Base-by-base conservation (phyloP, 768 basidiomycete genomes). In the Agrocybe pediades region DNA sequence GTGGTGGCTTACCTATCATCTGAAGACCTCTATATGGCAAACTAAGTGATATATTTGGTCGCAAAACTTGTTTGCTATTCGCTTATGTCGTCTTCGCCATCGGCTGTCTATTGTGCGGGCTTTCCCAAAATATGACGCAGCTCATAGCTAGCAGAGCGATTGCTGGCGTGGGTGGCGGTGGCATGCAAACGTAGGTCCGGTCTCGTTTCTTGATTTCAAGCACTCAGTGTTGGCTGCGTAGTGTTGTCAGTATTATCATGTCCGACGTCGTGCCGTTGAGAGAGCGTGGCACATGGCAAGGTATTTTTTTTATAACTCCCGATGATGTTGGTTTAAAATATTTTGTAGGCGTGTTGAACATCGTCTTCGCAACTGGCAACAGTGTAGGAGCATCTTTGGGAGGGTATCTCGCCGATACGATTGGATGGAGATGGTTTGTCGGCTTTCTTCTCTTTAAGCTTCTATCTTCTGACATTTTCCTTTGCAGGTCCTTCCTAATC, bases 251-350 rank as follows among this genome's bases (percentile, higher is more conserved):
- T 49, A 87, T 88, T 51, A 79, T 87, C 30, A 76, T 87, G 67
- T 85, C 84, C 3, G 87, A 87, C 57, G 71, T 87, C 16, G 80
- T 86, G 1, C 83, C 86, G 0, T 71, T 87, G 42, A 75, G 85
- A 1, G 75, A 75, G 20, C 73, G 86, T 46, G 87, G 87, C 20
- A 86, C 84, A n/a, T 86, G 84, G 80, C 86, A 87, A 79, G 86
- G 84, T 77, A 36, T 8, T 26, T 9, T 30, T 6, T 16, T 26
- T 21, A 19, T 23, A 4, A 25, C 21, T 11, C 2, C 27, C 21
- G 9, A n/a, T 2, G 1, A 45, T 39, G 11, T 17, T 19, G 23
- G 19, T 45, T 11, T 43, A 27, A 4, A 50, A 8, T 19, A n/a
- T 46, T 17, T 33, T 20, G 24, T 16, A 81, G 82, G 84, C 1